Evolutionary conservation across 2,329 filamentous ascomycete genomes (phyloP), one percentile per base, ranked within the genome.

Genomic region (Chrysoporthe austroafricana): DNA sequence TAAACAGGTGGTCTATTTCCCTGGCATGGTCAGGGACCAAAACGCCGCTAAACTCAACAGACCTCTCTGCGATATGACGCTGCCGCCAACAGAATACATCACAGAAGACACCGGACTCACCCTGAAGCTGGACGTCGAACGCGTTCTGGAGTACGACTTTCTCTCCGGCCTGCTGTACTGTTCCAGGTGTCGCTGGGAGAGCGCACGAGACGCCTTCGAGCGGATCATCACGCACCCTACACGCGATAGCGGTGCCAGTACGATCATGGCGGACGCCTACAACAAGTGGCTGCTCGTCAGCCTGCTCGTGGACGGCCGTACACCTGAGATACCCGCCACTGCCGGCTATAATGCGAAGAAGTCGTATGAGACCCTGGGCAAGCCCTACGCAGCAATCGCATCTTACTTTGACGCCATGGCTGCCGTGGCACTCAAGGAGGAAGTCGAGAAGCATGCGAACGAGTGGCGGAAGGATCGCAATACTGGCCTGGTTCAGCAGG

Each of bases 281-380:
- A 96, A 95, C 80, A 96, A 95, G 78, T 97, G 93, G 91, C 76
- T 96, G 9, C 81, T 99, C 18, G 85, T 94, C 11, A 88, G 89
- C 64, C 83, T 97, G 65, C 81, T 99, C 21, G 83, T 87, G 7
- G 81, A 89, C 64, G 94, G 94, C 71, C 86, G 83, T 73, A 81
- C 82, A 4, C 80, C 81, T 1, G 72, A 78, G 0, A 75, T 88
- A 11, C 91, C 92, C 0, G 81, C 84, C 50, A 85, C 86, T 59
- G 85, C 86, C 8, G 83, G 85, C 62, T 69, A 77, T 1, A 77
- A 79, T 26, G 84, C 88, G 1, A 80, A 85, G 69, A 90, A 87
- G 73, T 76, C 81, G 5, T 89, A 89, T 72, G 83, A 83, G 68
- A 79, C 82, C 2, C 76, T 91, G 4, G 86, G 88, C 39, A 91